Evolutionary conservation across 2,329 filamentous ascomycete genomes (phyloP).

Genomic region (Scytalidium sp.): DNA sequence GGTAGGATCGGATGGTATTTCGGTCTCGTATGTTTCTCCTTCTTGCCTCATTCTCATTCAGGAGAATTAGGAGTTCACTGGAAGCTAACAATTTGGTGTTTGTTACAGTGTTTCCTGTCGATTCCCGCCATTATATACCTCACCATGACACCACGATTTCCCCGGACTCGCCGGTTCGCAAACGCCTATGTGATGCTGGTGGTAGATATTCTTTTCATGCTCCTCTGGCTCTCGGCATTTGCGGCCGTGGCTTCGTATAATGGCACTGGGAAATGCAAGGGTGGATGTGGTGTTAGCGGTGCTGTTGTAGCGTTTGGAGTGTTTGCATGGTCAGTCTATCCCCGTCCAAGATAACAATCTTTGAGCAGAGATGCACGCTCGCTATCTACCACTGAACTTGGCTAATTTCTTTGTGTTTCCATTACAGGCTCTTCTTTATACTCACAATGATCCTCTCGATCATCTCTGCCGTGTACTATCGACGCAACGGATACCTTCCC

Average conservation of each 20-base stretch:
- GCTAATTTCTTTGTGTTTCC: background rate
- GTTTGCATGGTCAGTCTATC: conserved; percentile 53
- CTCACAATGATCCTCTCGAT: conserved; percentile 53
- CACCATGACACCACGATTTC: conserved; percentile 61
- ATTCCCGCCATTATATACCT: conserved; percentile 64
- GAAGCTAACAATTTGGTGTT: conserved; percentile 9
- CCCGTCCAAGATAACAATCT: background rate
- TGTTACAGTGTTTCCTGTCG: conserved; percentile 58
- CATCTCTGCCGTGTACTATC: conserved; percentile 60
- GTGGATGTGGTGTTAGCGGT: conserved; percentile 58
- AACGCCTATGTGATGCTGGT: conserved; percentile 59
- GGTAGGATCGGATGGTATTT: conserved; percentile 63
- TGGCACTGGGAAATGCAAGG: conserved; percentile 49
- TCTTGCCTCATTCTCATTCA: background rate
- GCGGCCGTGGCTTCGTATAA: conserved; percentile 65
- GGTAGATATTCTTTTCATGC: conserved; percentile 53
- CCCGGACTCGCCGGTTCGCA: conserved; percentile 58
- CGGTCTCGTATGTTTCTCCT: conserved; percentile 49
- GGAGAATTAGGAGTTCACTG: too few relatives aligned
- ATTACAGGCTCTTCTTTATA: conserved; percentile 51
- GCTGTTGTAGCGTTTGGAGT: conserved; percentile 61
- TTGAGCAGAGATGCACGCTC: conserved; percentile 7
- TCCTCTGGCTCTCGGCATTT: conserved; percentile 67
- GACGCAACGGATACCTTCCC: conserved; percentile 58
- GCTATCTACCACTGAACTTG: background rate